Conservation (phyloP, 1,284 basidiomycete genomes). For the Apiotrichum sp. region DNA sequence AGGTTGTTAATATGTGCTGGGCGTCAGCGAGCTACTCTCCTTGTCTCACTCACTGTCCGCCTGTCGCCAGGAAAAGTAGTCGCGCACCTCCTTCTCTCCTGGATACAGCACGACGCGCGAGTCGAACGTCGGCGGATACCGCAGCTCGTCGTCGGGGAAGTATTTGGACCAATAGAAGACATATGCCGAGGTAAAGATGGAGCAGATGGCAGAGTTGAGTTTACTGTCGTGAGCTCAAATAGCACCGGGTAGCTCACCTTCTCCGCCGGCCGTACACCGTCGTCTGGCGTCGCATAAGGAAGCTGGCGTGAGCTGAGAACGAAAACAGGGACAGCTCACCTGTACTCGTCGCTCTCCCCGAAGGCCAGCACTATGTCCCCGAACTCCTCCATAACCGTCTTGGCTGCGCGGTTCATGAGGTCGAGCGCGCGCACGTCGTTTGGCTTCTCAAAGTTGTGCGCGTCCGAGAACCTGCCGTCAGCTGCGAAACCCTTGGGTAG, state of each 20-base stretch:
- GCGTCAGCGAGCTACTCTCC: neutral
- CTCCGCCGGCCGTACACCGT: slow-evolving; percentile 76
- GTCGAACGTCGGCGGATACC: slow-evolving; percentile 86
- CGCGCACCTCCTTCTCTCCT: slow-evolving; percentile 61
- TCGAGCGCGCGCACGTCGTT: slow-evolving; percentile 81
- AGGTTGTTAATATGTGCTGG: slow-evolving; percentile 96
- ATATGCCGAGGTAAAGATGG: slow-evolving; percentile 87
- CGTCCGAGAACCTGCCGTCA: slow-evolving; percentile 67
- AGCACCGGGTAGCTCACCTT: slow-evolving; percentile 42
- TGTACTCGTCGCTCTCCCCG: slow-evolving; percentile 96
- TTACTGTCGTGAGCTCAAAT: slow-evolving; percentile 53
- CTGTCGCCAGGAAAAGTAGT: slow-evolving; percentile 95
- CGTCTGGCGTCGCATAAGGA: slow-evolving; percentile 71
- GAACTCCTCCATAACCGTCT: slow-evolving; percentile 71
- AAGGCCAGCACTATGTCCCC: slow-evolving; percentile 79
- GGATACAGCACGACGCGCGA: slow-evolving; percentile 85
- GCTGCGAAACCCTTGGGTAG: neutral
- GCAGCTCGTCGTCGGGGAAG: slow-evolving; percentile 63
- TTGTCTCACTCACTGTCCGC: slow-evolving; percentile 72
- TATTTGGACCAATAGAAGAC: slow-evolving; percentile 77
- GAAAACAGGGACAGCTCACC: slow-evolving; percentile 51
- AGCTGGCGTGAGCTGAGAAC: slow-evolving; percentile 53
- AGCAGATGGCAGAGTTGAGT: slow-evolving; percentile 80
- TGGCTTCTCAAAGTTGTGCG: slow-evolving; percentile 78
- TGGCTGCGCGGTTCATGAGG: slow-evolving; percentile 89